Evolutionary conservation across 768 basidiomycete genomes (phyloP), one percentile per base, ranked within the genome.

Genomic region (Epithele typhae): DNA sequence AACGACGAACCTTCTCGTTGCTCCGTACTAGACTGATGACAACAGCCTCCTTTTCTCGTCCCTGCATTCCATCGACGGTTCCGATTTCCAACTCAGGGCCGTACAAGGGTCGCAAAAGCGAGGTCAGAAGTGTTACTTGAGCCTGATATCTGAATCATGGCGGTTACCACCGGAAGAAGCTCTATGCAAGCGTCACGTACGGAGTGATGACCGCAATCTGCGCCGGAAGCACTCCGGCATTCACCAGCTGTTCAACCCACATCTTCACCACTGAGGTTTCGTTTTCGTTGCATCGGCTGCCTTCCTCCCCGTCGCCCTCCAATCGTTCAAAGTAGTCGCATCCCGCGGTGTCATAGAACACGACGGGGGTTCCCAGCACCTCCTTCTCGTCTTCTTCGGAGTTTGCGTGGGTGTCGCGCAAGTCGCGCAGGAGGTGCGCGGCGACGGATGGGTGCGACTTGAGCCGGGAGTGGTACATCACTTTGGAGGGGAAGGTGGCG

Each of bases 41-140:
- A 32, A 98, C 81, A 0, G 92, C 92, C 44, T 98, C 92, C 55
- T 92, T 92, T 64, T 99, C 95, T 40, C 96, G 79, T 0, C 95
- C 95, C 70, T 99, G 96, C 84, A 97, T 89, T 0, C 93, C 92
- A 60, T 98, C 96, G 1, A 98, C 93, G 0, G 87, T 91, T 1
- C 94, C 96, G 36, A 96, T 91, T 55, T 97, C 93, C 1, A 98
- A 75, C 21, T 70, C 69, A 0, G 71, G 63, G 0, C 86, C 87
- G 56, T 87, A 75, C n/a, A 69, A 61, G 0, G 85, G 81, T 19
- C 86, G 80, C 17, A 99, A 69, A 35, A 92, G 68, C 0, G 85
- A 82, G 0, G 89, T 79, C 32, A 98, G 71, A 1, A 93, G 74
- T 2, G 86, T 79, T 3, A 98, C 94, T 64, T 99, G 96, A 0